These are phyloP conservation scores for Sarocladiaceae sp. DNA, from an alignment of 2,329 filamentous ascomycete genomes.

Conservation along the genomic window DNA sequence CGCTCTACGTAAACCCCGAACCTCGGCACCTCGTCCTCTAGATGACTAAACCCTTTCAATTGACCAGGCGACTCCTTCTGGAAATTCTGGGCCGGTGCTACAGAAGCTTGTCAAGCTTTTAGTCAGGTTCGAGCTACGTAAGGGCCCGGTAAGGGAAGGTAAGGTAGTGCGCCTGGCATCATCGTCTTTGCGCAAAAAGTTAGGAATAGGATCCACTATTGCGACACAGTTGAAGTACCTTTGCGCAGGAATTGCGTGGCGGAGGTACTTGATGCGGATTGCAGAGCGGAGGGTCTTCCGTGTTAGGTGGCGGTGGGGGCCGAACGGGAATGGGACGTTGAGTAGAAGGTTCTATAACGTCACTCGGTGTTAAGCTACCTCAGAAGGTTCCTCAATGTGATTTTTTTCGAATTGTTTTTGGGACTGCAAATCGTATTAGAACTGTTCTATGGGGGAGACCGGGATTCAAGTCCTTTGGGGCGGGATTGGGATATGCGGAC, in stretches of 20 bases:
- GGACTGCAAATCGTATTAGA: no score
- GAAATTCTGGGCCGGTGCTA: neutral
- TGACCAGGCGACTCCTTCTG: no score
- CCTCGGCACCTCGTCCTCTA: neutral
- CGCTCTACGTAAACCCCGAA: neutral
- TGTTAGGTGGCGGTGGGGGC: neutral
- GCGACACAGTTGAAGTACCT: neutral
- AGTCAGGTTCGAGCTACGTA: neutral
- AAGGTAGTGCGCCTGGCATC: no score
- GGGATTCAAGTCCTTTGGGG: no score
- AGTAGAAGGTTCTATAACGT: slow-evolving; percentile 2
- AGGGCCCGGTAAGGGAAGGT: no score
- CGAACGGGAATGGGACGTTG: neutral
- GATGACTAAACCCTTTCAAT: no score
- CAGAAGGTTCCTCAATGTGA: neutral
- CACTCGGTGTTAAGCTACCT: neutral
- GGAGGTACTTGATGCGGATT: neutral
- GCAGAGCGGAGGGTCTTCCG: neutral
- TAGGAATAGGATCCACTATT: no score
- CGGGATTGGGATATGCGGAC: no score
- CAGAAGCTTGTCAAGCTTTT: neutral
- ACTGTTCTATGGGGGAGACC: no score
- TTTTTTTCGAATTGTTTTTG: neutral
- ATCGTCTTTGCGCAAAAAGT: no score
- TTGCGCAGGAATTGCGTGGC: neutral